phyloP scores from a whole-genome alignment of 2,329 filamentous ascomycete species.

The Drechslerella dactyloides region DNA sequence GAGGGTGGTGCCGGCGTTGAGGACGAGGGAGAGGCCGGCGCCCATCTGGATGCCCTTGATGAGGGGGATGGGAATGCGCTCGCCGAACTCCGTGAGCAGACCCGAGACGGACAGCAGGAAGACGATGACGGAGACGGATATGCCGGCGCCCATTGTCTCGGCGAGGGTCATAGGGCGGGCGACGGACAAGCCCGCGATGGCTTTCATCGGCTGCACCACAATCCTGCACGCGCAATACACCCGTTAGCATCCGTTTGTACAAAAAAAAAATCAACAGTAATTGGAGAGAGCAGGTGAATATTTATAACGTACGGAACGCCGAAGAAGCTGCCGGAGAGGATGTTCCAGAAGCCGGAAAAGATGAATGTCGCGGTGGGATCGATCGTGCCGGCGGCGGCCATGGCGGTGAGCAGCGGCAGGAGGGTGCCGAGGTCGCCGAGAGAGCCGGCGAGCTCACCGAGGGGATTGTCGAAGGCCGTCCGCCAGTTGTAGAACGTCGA shows the following conservation, averaged over 20 bases:
- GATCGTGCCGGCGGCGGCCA: conserved; percentile 78
- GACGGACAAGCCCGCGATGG: conserved; percentile 90
- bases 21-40: conserved; percentile 80
- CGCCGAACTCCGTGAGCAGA: conserved; percentile 74
- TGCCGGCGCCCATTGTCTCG: conserved; percentile 80
- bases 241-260: conserved; percentile 6
- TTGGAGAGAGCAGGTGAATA: background rate
- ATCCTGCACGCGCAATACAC: conserved; percentile 20
- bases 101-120: conserved; percentile 80
- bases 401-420: conserved; percentile 61
- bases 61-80: conserved; percentile 80
- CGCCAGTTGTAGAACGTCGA: conserved; percentile 53
- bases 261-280: background rate
- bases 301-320: conserved; percentile 71
- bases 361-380: conserved; percentile 82
- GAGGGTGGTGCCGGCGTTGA: conserved; percentile 75
- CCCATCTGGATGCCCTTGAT: conserved; percentile 95
- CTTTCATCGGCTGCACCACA: conserved; percentile 68
- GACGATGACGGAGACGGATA: conserved; percentile 76
- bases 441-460: conserved; percentile 84
- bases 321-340: conserved; percentile 79
- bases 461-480: conserved; percentile 65
- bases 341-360: conserved; percentile 86
- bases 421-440: conserved; percentile 59
- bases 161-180: conserved; percentile 69